Percentiles rank a stretch among this genome's conserved stretches.
These are phyloP conservation scores for Ophiosphaerella narmari DNA, from an alignment of 2,329 filamentous ascomycete genomes.

Conservation along the genomic window DNA sequence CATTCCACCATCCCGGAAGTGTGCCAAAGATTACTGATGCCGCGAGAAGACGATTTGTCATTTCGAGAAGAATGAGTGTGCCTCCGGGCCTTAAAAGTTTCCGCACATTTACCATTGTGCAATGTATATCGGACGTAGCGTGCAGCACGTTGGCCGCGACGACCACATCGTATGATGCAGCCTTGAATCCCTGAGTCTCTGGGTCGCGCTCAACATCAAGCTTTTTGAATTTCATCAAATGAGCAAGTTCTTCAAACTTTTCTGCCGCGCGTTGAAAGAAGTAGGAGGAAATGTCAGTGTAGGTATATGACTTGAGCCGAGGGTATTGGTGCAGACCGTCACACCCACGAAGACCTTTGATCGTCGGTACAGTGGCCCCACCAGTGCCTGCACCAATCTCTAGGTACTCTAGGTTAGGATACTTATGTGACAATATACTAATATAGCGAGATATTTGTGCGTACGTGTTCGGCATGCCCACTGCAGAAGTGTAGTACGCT, in stretches of 20 bases:
- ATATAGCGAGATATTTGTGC: conserved; percentile 16
- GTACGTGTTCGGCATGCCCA: conserved; percentile 20
- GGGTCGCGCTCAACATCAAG: conserved; percentile 29
- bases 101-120: conserved; percentile 25
- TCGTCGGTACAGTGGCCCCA: conserved; percentile 13
- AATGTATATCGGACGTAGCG: conserved; percentile 22
- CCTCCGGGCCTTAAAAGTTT: conserved; percentile 49
- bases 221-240: conserved; percentile 20
- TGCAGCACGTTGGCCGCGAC: conserved; percentile 44
- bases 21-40: conserved; percentile 26
- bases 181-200: conserved; percentile 20
- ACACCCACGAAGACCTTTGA: conserved; percentile 10
- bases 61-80: conserved; percentile 52
- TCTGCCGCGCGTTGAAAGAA: conserved; percentile 23
- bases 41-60: conserved; percentile 14
- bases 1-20: conserved; percentile 32
- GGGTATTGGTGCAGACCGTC: conserved; percentile 6
- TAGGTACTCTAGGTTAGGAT: conserved; percentile 16
- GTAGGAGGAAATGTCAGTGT: conserved; percentile 22
- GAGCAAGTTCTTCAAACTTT: conserved; percentile 11
- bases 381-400: conserved; percentile 25
- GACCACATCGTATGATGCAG: conserved; percentile 24
- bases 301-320: conserved; percentile 19
- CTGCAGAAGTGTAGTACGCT: conserved; percentile 18
- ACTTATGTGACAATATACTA: conserved; percentile 16